Evolutionary conservation across 2,329 filamentous ascomycete genomes (phyloP), one percentile per base, ranked within the genome.

Genomic region (Clarireedia paspali): DNA sequence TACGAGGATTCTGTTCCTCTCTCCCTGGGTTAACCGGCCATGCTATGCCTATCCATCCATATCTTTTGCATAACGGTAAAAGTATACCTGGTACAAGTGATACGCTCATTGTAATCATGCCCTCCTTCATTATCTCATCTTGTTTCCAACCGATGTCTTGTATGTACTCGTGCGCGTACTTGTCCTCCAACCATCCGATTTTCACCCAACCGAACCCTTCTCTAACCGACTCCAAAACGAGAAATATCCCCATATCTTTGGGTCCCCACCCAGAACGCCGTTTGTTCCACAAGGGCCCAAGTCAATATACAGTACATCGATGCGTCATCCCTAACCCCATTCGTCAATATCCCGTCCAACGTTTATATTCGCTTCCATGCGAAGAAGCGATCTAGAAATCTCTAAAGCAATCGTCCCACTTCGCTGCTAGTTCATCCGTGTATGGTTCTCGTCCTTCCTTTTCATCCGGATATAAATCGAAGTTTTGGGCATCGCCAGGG

Each of bases 401-500:
- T 59, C 77, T 76, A 69, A 92, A 92, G 64, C 77, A 82, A 51
- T 77, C 73, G 55, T 91, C 88, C 70, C 88, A 91, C 71, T 83
- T 83, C 46, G 76, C 74, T 36, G 77, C 76, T 77, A 90, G 76
- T 46, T 89, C 86, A 44, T 82, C 77, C 3, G 84, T 87, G 66
- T 91, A 91, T 55, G 75, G 73, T 40, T 87, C 84, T 55, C 80
- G 75, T 48, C 78, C 77, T 53, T 77, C 81, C 57, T 86, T 83
- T 66, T 91, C 86, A 58, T 89, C 86, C n/a, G 88, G 86, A 65
- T 92, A 94, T 44, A 85, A 78, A 66, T 92, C 89, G 66, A 92
- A 94, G 69, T 89, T 92, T 66, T 88, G 80, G 17, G 88, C 85
- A 66, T 92, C 89, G 34, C 87, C 87, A 0, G 84, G 79, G 50